phyloP scores from a whole-genome alignment of 2,329 filamentous ascomycete genomes.

The Fusarium sp. region DNA sequence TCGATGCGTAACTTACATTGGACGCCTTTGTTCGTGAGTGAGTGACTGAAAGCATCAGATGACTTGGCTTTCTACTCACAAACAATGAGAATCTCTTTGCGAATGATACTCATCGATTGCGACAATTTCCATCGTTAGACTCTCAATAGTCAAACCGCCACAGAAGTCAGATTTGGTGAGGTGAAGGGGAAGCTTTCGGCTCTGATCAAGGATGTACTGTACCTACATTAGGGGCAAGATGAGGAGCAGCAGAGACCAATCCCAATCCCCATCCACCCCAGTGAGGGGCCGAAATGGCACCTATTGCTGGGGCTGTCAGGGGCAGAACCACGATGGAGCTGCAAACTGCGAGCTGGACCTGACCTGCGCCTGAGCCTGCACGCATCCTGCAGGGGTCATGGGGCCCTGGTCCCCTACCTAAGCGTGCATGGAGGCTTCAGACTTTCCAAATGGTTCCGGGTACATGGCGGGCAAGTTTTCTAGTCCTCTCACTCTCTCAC shows the following conservation, averaged over 20 bases:
- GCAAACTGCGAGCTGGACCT: constrained; percentile 5
- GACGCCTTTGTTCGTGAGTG: neutral
- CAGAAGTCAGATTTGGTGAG: constrained; percentile 1
- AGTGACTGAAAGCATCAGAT: constrained; percentile 1
- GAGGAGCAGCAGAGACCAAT: constrained; percentile 35
- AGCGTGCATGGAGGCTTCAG: neutral
- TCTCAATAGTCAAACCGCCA: constrained; percentile 6
- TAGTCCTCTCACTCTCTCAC: too few species aligned
- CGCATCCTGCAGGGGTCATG: constrained; percentile 31
- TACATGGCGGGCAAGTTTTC: constrained; percentile 16
- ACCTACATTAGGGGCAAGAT: constrained; percentile 44
- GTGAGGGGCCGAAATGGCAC: constrained; percentile 14
- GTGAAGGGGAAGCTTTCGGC: neutral
- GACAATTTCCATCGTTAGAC: constrained; percentile 3
- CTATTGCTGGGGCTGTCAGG: constrained; percentile 39
- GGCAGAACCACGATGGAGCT: constrained; percentile 22
- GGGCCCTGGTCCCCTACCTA: constrained; percentile 1
- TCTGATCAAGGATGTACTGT: constrained; percentile 21
- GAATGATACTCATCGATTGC: neutral
- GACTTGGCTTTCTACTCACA: neutral
- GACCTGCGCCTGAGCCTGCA: constrained; percentile 6
- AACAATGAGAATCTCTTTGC: neutral
- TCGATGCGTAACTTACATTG: constrained; percentile 1
- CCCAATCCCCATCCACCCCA: constrained; percentile 20
- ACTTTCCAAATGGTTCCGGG: constrained; percentile 9